Percentiles rank a stretch among this genome's conserved stretches.
These are phyloP conservation scores for Mucor mucedo DNA, from an alignment of 371 early-diverging fungal species.

Conservation along the genomic window DNA sequence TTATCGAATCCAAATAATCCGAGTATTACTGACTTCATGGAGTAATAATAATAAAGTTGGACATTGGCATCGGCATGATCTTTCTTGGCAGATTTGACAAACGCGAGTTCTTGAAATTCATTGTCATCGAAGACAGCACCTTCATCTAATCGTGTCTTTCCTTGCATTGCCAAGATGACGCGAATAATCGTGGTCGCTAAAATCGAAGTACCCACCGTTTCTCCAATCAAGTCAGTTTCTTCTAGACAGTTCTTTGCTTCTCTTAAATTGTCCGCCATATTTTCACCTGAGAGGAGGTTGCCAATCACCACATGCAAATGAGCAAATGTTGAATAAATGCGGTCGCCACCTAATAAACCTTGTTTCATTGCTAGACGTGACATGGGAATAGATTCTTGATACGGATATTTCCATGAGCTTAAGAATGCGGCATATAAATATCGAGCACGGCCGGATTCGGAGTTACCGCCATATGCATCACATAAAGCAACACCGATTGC, in stretches of 20 bases:
- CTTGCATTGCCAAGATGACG: conserved; percentile 45
- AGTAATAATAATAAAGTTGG: conserved; percentile 37
- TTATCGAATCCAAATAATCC: conserved; percentile 40
- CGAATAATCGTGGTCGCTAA: conserved; percentile 41
- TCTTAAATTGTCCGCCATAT: conserved; percentile 39
- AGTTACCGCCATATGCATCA: conserved; percentile 46
- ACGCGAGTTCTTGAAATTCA: conserved; percentile 36
- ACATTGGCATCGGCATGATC: conserved; percentile 4
- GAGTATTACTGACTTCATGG: conserved; percentile 38
- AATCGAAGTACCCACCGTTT: conserved; percentile 32
- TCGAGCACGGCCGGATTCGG: conserved; percentile 45
- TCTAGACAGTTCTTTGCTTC: conserved; percentile 47
- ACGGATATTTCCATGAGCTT: conserved; percentile 49
- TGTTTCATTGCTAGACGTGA: conserved; percentile 48
- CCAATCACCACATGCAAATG: conserved; percentile 40
- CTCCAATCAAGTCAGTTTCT: conserved; percentile 33
- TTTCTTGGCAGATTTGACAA: conserved; percentile 20
- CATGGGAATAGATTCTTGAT: conserved; percentile 39
- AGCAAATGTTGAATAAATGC: conserved; percentile 48
- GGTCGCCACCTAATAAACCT: conserved; percentile 46
- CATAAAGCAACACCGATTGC: conserved; percentile 45
- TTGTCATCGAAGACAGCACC: conserved; percentile 45
- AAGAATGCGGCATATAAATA: conserved; percentile 44
- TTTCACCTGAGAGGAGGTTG: conserved; percentile 40
- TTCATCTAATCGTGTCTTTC: conserved; percentile 39